Evolutionary conservation across 2,329 filamentous ascomycete species (phyloP).

Genomic region (Ophiostoma sp.): DNA sequence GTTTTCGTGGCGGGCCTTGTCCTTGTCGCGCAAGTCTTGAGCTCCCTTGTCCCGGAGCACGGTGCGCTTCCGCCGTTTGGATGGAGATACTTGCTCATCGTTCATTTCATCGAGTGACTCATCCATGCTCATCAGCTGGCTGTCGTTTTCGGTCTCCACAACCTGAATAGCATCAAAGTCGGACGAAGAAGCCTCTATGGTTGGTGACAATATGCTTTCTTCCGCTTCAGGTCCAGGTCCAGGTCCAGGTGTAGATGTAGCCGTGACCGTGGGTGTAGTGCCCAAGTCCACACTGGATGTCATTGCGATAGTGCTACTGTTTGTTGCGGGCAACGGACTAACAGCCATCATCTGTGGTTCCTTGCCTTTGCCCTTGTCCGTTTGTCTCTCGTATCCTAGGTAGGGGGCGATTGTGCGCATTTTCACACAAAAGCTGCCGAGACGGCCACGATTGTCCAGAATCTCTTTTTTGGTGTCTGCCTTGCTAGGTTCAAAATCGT

Average conservation of each 20-base stretch:
- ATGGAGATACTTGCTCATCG: conserved; percentile 24
- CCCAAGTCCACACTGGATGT: too few relatives aligned
- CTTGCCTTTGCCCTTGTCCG: conserved; percentile 6
- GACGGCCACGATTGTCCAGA: conserved; percentile 15
- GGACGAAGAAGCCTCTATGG: background rate
- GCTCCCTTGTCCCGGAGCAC: conserved; percentile 46
- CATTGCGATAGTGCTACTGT: too few relatives aligned
- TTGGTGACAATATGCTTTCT: background rate
- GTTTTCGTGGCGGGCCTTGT: conserved; percentile 47
- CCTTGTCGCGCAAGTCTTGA: conserved; percentile 50
- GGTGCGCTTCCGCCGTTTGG: conserved; percentile 34
- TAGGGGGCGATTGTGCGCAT: conserved; percentile 18
- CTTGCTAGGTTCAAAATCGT: conserved; percentile 14
- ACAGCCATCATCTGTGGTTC: background rate
- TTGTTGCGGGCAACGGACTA: too few relatives aligned
- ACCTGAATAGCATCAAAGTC: background rate
- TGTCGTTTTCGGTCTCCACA: background rate
- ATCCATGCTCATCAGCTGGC: background rate
- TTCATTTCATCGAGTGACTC: conserved; percentile 12
- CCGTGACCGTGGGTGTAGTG: too few relatives aligned
- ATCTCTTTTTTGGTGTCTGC: conserved; percentile 19
- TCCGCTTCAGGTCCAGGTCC: background rate
- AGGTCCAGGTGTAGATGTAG: too few relatives aligned
- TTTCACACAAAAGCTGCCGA: conserved; percentile 27
- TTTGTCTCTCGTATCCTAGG: background rate